Base-by-base conservation (phyloP, 2,329 filamentous ascomycete species). In the Talaromyces sp. region DNA sequence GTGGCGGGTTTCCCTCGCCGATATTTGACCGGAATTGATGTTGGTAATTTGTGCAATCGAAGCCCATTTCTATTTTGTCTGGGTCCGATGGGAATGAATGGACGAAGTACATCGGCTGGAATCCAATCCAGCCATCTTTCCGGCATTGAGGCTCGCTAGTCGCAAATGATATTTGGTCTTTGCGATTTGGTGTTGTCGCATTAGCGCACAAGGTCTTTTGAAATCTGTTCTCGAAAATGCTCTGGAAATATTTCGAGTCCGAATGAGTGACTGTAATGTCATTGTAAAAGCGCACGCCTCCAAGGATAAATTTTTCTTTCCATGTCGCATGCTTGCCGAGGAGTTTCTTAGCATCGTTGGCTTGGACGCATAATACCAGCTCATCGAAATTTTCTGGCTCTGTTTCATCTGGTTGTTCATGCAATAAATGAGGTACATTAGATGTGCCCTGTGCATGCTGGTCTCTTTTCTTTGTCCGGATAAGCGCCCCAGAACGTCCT, bases 1-100 rank as follows among this genome's bases (percentile, higher is more conserved):
- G 65, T 2, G 73, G 64, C 1, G 64, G 55, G 14, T 69, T 64
- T 1, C 67, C 68, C 26, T 69, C 63, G 4, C 67, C 68, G 14
- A 74, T 58, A 0, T 70, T 69, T 21, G 71, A 71, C 1, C 85
- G 84, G 64, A 91, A 88, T 69, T 91, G 88, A 51, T 86, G 81
- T 70, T 91, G 88, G 73, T 91, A 90, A 70, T 90, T 89, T 41
- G 86, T 88, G 75, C 86, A 89, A 71, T 91, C 87, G 73, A 90
- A 91, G 60, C 83, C 87, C 81, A 78, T 85, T 69, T 84, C 83
- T 38, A 80, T 81, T 70, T 85, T 86, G 3, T 77, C 80, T 8
- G 75, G 75, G 63, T 84, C 82, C 21, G 78, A 65, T 0, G 74
- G 73, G 67, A 86, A 86, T 65, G 79, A 81, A 60, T 85, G 83